A percentile compares a stretch with the other conserved stretches of the same genome.
These are phyloP conservation scores for Aphanomyces astaci DNA, from an alignment of 352 stramenopile species.

Conservation along the genomic window DNA sequence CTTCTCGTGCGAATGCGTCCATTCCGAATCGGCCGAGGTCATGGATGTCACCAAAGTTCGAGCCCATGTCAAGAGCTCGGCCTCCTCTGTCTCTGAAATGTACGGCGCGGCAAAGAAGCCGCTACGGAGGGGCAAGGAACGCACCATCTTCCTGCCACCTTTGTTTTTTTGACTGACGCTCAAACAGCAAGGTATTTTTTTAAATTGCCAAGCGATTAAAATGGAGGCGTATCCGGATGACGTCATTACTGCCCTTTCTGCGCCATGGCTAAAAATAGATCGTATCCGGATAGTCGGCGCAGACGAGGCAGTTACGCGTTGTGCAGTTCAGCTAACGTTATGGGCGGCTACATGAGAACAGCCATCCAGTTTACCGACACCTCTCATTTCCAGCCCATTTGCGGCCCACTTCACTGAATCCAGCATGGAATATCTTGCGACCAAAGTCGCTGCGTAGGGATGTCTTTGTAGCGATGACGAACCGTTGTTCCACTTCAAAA, in stretches of 20 bases:
- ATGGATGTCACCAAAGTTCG: slow-evolving; percentile 61
- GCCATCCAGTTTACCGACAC: no score
- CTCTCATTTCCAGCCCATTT: no score
- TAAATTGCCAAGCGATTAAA: not conserved
- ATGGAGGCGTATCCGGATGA: not conserved
- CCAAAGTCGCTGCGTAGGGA: no score
- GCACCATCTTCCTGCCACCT: slow-evolving; percentile 41
- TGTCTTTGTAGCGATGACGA: no score
- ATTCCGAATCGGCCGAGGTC: slow-evolving; percentile 62
- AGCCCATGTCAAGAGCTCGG: slow-evolving; percentile 64
- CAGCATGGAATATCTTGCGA: no score
- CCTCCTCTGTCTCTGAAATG: slow-evolving; percentile 51
- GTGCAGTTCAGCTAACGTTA: no score
- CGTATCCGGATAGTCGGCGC: not conserved
- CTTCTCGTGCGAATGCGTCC: slow-evolving; percentile 66
- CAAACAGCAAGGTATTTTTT: slow-evolving; percentile 7
- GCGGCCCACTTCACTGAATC: no score
- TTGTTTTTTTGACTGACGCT: not conserved
- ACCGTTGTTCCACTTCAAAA: no score
- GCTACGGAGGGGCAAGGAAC: slow-evolving; percentile 61
- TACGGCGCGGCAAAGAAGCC: slow-evolving; percentile 67
- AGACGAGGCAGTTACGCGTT: not conserved
- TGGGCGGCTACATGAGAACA: no score
- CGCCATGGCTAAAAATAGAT: not conserved
- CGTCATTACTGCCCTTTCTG: not conserved